Evolutionary conservation across 768 basidiomycete genomes (phyloP).

Genomic region (Tremella mesenterica): DNA sequence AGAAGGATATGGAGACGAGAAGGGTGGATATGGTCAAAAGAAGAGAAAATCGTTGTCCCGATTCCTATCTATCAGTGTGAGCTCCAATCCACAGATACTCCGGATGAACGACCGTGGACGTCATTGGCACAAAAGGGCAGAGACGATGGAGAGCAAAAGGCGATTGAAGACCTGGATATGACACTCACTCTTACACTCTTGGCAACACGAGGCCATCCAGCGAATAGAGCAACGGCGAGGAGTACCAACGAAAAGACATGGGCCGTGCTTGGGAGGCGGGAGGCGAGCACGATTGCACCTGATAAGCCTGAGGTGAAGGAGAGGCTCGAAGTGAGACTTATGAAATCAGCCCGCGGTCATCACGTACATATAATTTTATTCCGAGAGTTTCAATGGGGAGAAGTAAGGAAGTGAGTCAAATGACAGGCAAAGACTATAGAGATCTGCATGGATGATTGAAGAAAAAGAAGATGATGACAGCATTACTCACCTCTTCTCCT

Average conservation of each 20-base stretch:
- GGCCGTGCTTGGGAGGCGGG: slow-evolving; percentile 69
- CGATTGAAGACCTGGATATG: background rate
- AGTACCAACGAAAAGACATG: slow-evolving; percentile 70
- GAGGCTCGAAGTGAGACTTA: slow-evolving; percentile 42
- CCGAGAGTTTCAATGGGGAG: background rate
- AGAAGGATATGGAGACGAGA: slow-evolving; percentile 21
- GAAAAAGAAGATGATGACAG: background rate
- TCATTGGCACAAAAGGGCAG: too few species aligned
- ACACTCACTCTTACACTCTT: slow-evolving; percentile 31
- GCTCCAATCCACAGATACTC: too few species aligned
- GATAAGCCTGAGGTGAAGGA: slow-evolving; percentile 66
- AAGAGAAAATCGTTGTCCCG: slow-evolving; percentile 24
- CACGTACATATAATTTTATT: background rate
- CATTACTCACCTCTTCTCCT: slow-evolving; percentile 32
- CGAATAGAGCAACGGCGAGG: slow-evolving; percentile 31
- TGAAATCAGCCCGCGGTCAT: background rate
- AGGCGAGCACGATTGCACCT: slow-evolving; percentile 85
- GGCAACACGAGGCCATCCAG: slow-evolving; percentile 35
- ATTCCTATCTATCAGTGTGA: slow-evolving; percentile 21
- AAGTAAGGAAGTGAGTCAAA: background rate
- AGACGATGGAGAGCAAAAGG: too few species aligned
- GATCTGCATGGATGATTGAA: background rate
- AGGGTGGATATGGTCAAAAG: slow-evolving; percentile 23
- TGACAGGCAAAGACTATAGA: background rate
- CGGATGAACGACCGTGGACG: too few species aligned